A percentile compares a stretch with the other conserved stretches of the same genome.
Evolutionary conservation across 2,329 filamentous ascomycete species (phyloP).

Genomic region (Aspergillus fumigatiaffinis): DNA sequence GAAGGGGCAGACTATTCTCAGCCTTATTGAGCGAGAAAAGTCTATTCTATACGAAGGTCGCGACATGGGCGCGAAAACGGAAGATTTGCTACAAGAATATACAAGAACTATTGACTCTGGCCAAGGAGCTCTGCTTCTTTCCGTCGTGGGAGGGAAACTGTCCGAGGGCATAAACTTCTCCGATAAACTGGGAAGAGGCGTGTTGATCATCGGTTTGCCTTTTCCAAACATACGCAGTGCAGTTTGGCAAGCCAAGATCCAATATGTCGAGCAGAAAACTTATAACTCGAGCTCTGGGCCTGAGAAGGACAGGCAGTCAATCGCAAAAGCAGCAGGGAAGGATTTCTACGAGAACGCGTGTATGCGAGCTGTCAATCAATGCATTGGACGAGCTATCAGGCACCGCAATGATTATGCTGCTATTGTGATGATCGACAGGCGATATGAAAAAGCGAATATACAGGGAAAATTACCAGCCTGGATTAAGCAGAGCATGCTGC

Average conservation of each 20-base stretch:
- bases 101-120: slow-evolving; percentile 59
- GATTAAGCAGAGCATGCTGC: slow-evolving; percentile 68
- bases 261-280: slow-evolving; percentile 70
- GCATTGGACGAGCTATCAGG: slow-evolving; percentile 85
- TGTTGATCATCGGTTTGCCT: slow-evolving; percentile 86
- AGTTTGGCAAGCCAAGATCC: slow-evolving; percentile 89
- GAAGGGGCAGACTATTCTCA: slow-evolving; percentile 25
- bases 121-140: slow-evolving; percentile 75
- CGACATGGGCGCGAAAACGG: slow-evolving; percentile 44
- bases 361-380: slow-evolving; percentile 96
- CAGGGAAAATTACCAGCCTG: slow-evolving; percentile 78
- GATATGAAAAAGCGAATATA: slow-evolving; percentile 73
- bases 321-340: slow-evolving; percentile 53
- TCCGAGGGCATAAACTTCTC: slow-evolving; percentile 99
- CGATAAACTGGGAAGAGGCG: slow-evolving; percentile 80
- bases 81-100: slow-evolving; percentile 72
- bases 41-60: slow-evolving; percentile 54
- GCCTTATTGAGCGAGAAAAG: slow-evolving; percentile 31
- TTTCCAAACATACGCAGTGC: slow-evolving; percentile 87
- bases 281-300: slow-evolving; percentile 25
- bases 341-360: slow-evolving; percentile 93
- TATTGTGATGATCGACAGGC: slow-evolving; percentile 77
- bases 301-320: slow-evolving; percentile 27
- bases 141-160: slow-evolving; percentile 89
- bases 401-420: slow-evolving; percentile 86